Percentiles rank a stretch among this genome's conserved stretches.
Conservation (phyloP, 768 basidiomycete genomes). For the Suillus paluster region DNA sequence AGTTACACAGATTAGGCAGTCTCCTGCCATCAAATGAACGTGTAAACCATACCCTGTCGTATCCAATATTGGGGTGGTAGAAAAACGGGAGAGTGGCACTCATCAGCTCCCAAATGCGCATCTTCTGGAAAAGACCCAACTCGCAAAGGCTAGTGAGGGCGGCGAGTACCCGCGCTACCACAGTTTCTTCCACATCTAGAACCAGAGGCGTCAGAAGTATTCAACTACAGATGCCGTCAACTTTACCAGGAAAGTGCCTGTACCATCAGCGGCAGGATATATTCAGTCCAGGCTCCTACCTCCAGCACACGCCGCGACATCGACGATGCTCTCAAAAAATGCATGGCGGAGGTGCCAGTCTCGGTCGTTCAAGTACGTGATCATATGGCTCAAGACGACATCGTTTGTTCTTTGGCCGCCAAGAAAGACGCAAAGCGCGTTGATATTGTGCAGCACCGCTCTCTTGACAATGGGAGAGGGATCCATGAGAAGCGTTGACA, state of each 20-base stretch:
- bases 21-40: background rate
- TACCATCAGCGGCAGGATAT: constrained; percentile 95
- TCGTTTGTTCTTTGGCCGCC: constrained; percentile 95
- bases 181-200: constrained; percentile 92
- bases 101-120: constrained; percentile 98
- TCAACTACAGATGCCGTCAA: background rate
- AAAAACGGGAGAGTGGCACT: constrained; percentile 85
- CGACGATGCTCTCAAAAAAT: constrained; percentile 95
- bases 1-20: constrained; percentile 8
- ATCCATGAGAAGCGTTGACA: constrained; percentile 86
- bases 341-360: constrained; percentile 92
- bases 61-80: constrained; percentile 98
- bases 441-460: constrained; percentile 85
- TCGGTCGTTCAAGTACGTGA: constrained; percentile 84
- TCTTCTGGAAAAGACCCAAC: constrained; percentile 88
- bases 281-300: constrained; percentile 91
- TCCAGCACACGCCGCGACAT: constrained; percentile 93
- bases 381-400: constrained; percentile 86
- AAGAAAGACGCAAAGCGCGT: constrained; percentile 89
- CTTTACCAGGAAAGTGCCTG: constrained; percentile 90
- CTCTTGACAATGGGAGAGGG: constrained; percentile 89
- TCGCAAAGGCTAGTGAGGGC: constrained; percentile 89
- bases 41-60: constrained; percentile 69
- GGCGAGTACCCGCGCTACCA: constrained; percentile 87
- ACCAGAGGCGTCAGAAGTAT: background rate